These are phyloP conservation scores for Beauveria pseudobassiana DNA, from an alignment of 2,329 filamentous ascomycete species.

Conservation along the genomic window DNA sequence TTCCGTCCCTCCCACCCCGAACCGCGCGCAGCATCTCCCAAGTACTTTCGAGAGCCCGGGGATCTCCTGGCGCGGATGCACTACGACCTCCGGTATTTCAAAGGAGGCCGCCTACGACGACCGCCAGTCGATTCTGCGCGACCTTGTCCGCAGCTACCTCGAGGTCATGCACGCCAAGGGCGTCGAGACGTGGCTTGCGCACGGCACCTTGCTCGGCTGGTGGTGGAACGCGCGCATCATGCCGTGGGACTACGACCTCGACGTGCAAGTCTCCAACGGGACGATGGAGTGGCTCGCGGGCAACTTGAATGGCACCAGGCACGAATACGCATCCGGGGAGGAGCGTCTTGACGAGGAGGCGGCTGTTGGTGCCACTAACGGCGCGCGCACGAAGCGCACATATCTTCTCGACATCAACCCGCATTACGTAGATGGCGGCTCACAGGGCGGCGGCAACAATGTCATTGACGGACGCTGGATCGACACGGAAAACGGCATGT, in stretches of 20 bases:
- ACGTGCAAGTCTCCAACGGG: constrained; percentile 65
- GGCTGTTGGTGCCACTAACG: constrained; percentile 24
- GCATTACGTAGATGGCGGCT: constrained; percentile 43
- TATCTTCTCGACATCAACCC: constrained; percentile 77
- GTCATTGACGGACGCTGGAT: constrained; percentile 83
- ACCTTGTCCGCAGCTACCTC: constrained; percentile 70
- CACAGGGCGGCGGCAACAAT: constrained; percentile 52
- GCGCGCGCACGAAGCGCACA: constrained; percentile 24
- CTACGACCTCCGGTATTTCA: constrained; percentile 68
- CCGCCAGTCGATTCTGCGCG: constrained; percentile 56
- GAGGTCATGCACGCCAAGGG: constrained; percentile 54
- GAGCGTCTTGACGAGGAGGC: constrained; percentile 20
- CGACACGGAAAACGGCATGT: constrained; percentile 66
- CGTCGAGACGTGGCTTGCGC: constrained; percentile 79
- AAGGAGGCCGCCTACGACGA: constrained; percentile 57
- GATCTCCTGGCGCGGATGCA: constrained; percentile 55
- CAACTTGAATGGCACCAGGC: constrained; percentile 60
- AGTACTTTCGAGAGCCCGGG: constrained; percentile 63
- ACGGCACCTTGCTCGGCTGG: constrained; percentile 79
- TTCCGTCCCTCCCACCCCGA: neutral
- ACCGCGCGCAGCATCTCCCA: constrained; percentile 21
- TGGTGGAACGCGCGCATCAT: constrained; percentile 78
- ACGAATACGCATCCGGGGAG: constrained; percentile 37
- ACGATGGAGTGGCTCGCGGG: constrained; percentile 60
- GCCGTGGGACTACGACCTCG: constrained; percentile 80